These are phyloP conservation scores for Neopestalotiopsis sp. DNA, from an alignment of 2,329 filamentous ascomycete genomes.

Conservation along the genomic window DNA sequence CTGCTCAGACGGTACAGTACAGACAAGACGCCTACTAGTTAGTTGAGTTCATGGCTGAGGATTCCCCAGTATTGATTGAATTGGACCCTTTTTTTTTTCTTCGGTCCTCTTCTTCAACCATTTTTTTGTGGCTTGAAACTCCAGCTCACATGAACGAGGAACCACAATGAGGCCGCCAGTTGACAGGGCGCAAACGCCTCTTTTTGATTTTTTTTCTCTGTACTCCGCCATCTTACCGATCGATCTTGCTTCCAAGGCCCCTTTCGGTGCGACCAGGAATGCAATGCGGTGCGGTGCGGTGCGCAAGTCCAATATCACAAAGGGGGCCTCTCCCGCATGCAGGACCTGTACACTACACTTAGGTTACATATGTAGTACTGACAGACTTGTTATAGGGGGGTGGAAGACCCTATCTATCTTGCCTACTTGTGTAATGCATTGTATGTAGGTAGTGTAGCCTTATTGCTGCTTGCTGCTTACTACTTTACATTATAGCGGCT, in stretches of 20 bases:
- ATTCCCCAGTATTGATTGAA: too few relatives aligned
- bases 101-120: not conserved
- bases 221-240: not conserved
- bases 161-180: not conserved
- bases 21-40: too few relatives aligned
- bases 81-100: too few relatives aligned
- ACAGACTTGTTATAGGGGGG: too few relatives aligned
- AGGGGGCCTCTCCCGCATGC: not conserved
- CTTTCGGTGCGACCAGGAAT: not conserved
- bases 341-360: not conserved
- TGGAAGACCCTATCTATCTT: too few relatives aligned
- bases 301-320: not conserved
- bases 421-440: too few relatives aligned
- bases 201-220: not conserved
- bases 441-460: too few relatives aligned
- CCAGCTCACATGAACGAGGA: not conserved
- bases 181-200: not conserved
- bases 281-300: not conserved
- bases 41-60: too few relatives aligned
- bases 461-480: too few relatives aligned
- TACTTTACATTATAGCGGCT: too few relatives aligned
- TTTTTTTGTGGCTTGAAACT: not conserved
- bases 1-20: too few relatives aligned
- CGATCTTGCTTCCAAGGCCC: not conserved
- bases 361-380: not conserved